A percentile compares a stretch with the other conserved stretches of the same genome.
phyloP scores from a whole-genome alignment of 2,329 filamentous ascomycete genomes.

The Chalaropsis thielavioides region DNA sequence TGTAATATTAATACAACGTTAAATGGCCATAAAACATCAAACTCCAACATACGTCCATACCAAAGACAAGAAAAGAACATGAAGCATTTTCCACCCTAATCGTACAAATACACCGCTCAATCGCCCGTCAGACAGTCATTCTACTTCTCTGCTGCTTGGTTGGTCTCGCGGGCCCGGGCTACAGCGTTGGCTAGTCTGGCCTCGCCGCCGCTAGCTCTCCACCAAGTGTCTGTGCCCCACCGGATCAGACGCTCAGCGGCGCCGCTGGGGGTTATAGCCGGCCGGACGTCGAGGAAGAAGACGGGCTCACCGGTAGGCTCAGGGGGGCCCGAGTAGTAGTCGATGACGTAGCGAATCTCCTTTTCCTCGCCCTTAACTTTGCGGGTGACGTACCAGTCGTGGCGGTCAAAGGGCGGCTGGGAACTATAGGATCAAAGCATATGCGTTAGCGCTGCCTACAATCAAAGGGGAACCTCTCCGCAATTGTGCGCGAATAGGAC shows the following conservation, averaged over 20 bases:
- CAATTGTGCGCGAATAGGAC: constrained; percentile 22
- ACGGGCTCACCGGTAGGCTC: constrained; percentile 81
- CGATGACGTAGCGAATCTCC: constrained; percentile 87
- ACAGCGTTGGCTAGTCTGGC: neutral
- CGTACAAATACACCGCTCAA: neutral
- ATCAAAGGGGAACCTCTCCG: neutral
- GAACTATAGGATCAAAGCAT: constrained; percentile 36
- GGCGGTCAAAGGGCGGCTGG: constrained; percentile 83
- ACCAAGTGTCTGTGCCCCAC: constrained; percentile 93
- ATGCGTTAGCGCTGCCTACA: neutral
- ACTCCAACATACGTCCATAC: neutral
- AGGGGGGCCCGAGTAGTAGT: constrained; percentile 78
- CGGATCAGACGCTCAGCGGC: constrained; percentile 70
- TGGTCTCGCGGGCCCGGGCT: neutral
- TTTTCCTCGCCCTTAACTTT: constrained; percentile 51
- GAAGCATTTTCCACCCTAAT: constrained; percentile 2
- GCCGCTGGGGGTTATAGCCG: constrained; percentile 67
- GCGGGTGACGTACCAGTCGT: constrained; percentile 89
- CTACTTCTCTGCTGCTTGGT: neutral
- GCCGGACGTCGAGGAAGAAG: constrained; percentile 88
- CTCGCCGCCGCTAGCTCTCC: constrained; percentile 60
- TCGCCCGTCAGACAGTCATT: neutral
- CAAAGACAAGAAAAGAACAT: neutral
- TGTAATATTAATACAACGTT: neutral
- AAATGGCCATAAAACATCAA: neutral